Percentiles rank a stretch among this genome's conserved stretches.
Conservation (phyloP, 768 basidiomycete species). For the Collybia nuda region DNA sequence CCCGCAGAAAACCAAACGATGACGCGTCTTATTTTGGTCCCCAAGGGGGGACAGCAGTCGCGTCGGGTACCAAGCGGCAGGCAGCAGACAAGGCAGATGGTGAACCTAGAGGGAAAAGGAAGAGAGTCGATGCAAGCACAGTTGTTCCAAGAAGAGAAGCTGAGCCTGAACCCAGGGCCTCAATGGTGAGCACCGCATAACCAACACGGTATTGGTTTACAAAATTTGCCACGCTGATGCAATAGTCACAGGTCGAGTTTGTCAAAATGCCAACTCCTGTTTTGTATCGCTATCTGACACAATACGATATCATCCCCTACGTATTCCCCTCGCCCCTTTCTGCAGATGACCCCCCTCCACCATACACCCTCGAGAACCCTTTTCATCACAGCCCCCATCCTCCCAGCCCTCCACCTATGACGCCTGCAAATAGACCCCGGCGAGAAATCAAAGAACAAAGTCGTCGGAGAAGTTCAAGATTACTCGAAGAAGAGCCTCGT, state of each 20-base stretch:
- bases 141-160: constrained; percentile 31
- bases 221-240: not conserved
- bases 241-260: constrained; percentile 65
- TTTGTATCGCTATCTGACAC: constrained; percentile 70
- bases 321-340: constrained; percentile 72
- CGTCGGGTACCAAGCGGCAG: constrained; percentile 57
- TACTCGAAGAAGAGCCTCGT: constrained; percentile 63
- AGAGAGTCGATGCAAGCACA: constrained; percentile 53
- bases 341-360: constrained; percentile 69
- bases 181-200: constrained; percentile 35
- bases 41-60: constrained; percentile 35
- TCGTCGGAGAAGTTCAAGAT: constrained; percentile 69
- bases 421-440: constrained; percentile 71
- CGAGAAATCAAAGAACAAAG: constrained; percentile 63
- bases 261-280: constrained; percentile 61
- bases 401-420: constrained; percentile 51
- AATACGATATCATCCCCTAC: constrained; percentile 69
- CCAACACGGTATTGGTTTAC: not conserved
- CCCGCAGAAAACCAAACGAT: constrained; percentile 62
- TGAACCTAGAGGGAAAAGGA: constrained; percentile 75
- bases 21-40: constrained; percentile 73
- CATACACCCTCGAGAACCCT: constrained; percentile 55
- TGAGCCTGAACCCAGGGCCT: constrained; percentile 38
- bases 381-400: constrained; percentile 43
- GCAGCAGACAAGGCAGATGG: constrained; percentile 69